Base-by-base conservation (phyloP, 176 grass and related monocot species). In the Melocanna baccifera region DNA sequence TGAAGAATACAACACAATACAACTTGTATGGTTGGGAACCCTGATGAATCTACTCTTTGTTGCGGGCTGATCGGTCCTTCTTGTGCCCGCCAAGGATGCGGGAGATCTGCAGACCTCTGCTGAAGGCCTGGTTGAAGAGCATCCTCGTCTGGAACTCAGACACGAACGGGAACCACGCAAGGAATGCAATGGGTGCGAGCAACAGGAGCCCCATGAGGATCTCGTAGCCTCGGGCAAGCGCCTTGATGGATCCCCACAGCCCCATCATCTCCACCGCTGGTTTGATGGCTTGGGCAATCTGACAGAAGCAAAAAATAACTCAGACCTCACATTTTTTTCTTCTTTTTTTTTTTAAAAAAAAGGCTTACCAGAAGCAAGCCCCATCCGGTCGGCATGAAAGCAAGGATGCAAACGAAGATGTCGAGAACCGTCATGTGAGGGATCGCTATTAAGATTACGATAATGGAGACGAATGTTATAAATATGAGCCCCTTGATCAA, bases 311-410 rank as follows among this genome's bases (percentile, higher is more conserved):
- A n/a, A 40, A 65, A 83, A 5, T 39, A 76, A 72, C 20, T 70
- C 19, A 86, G 10, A 5, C 32, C 12, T 4, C 1, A 39, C 1
- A 34, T n/a, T 34, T 30, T 30, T n/a, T n/a, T n/a, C n/a, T n/a
- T n/a, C n/a, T n/a, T n/a, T n/a, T 34, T 30, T 30, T 30, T 30
- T 30, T 30, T 30, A 30, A 30, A 30, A 34, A 34, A 34, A 36
- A 26, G 15, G 51, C 84, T 90, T 65, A 98, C 96, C 91, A 93
- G 84, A 77, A 98, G 96, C 78, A 98, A 66, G 6, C 96, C 91
- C 96, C 96, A 98, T 89, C 96, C 96, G 22, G 96, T 98, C 14
- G 96, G 96, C 76, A 98, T 91, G 87, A 98, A 95, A 26, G 96
- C 96, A 61, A 98, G 91, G 73, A 93, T 75, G 89, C 96, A 96